phyloP scores from a whole-genome alignment of 164 flowering plant species.

The Malania oleifera region DNA sequence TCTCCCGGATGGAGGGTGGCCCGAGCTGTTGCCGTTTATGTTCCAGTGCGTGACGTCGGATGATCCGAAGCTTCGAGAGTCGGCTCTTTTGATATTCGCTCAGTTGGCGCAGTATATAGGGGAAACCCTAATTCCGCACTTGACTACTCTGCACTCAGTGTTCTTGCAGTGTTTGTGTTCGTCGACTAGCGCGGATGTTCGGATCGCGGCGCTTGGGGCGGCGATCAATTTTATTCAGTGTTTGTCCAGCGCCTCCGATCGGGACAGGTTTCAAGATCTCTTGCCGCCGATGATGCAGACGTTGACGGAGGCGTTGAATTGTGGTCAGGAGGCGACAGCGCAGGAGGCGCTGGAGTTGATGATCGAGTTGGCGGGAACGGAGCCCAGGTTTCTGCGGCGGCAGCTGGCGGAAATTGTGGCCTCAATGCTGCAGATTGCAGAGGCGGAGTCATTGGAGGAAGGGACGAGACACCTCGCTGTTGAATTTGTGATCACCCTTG shows the following conservation, averaged over 20 bases:
- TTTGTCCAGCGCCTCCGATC: constrained; percentile 3
- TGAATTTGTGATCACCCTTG: constrained; percentile 28
- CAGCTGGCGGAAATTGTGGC: constrained; percentile 22
- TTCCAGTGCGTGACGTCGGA: constrained; percentile 19
- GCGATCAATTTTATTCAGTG: constrained; percentile 25
- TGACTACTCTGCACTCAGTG: constrained; percentile 14
- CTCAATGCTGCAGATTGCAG: constrained; percentile 27
- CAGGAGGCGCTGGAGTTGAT: constrained; percentile 26
- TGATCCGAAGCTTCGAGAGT: constrained; percentile 13
- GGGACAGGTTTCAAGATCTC: constrained; percentile 25
- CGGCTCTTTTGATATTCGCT: constrained; percentile 20
- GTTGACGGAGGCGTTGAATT: constrained; percentile 15
- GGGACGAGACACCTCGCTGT: constrained; percentile 26
- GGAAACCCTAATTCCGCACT: constrained; percentile 13
- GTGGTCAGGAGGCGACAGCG: constrained; percentile 19
- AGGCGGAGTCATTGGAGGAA: constrained; percentile 23
- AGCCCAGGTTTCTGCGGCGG: constrained; percentile 24
- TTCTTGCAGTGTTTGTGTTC: constrained; percentile 15
- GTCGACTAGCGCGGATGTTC: constrained; percentile 10
- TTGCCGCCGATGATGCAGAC: constrained; percentile 24
- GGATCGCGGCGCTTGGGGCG: constrained; percentile 25
- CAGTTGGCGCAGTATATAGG: constrained; percentile 20
- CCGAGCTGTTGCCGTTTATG: constrained; percentile 28
- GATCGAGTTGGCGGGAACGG: constrained; percentile 26
- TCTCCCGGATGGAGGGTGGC: constrained; percentile 23